These are phyloP conservation scores for Litsea cubeba DNA, from an alignment of 164 flowering plant genomes.

Conservation along the genomic window DNA sequence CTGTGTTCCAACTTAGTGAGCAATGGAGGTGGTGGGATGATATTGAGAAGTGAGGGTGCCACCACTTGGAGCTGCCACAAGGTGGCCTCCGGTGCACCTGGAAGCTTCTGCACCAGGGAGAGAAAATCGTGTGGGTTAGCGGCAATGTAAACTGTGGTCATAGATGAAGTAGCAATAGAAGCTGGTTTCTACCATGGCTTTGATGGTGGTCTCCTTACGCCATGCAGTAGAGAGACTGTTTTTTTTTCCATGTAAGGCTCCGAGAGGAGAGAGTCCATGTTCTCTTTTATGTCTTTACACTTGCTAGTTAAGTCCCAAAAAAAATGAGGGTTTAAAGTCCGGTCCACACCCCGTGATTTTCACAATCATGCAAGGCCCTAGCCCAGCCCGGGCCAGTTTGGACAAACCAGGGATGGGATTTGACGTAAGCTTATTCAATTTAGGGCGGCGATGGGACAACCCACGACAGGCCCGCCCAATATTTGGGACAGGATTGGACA, in stretches of 20 bases:
- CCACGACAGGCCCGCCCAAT: no score
- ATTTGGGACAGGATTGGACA: no score
- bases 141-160: slow-evolving; percentile 29
- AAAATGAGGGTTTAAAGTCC: no score
- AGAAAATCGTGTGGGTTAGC: slow-evolving; percentile 27
- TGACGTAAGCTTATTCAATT: no score
- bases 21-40: neutral
- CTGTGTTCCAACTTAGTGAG: neutral
- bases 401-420: no score
- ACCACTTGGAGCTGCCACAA: slow-evolving; percentile 14
- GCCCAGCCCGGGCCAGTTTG: no score
- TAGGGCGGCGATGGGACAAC: no score
- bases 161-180: slow-evolving; percentile 12
- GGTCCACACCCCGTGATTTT: no score
- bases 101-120: slow-evolving; percentile 33
- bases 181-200: slow-evolving; percentile 25
- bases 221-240: slow-evolving; percentile 16
- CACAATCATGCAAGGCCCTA: no score
- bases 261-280: neutral
- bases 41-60: slow-evolving; percentile 21
- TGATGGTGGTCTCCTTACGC: slow-evolving; percentile 18
- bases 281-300: neutral
- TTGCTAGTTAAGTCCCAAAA: neutral
- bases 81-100: slow-evolving; percentile 17
- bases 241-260: neutral